Evolutionary conservation across 73 alveolate genomes (phyloP).

Genomic region (Paramecium primaurelia): DNA sequence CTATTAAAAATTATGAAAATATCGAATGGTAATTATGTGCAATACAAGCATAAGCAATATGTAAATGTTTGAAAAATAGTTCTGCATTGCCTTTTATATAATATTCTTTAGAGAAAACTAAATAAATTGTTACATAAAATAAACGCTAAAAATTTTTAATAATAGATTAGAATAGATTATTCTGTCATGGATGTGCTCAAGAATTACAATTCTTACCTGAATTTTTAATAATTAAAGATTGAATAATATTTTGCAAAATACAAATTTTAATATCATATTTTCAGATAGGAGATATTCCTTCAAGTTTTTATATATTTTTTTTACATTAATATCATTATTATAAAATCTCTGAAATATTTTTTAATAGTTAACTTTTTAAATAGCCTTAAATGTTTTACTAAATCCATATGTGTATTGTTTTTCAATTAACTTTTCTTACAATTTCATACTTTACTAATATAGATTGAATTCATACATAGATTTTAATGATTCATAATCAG

Average conservation of each 20-base stretch:
- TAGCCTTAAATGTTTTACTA: not conserved
- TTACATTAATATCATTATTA: not conserved
- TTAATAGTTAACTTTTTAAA: not conserved
- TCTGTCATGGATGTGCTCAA: not conserved
- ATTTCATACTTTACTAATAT: not conserved
- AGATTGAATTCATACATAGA: conserved; percentile 37
- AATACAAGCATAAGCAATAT: not conserved
- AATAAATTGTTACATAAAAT: not conserved
- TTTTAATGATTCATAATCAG: not conserved
- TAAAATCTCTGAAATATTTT: not conserved
- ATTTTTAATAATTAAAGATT: not conserved
- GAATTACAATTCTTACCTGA: not conserved
- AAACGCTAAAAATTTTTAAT: not conserved
- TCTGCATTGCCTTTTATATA: not conserved
- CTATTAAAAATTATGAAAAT: not conserved
- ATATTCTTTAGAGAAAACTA: not conserved
- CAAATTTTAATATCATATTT: not conserved
- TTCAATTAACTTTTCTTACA: not conserved
- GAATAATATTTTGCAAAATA: not conserved
- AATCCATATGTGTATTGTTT: not conserved
- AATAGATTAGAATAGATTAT: not conserved
- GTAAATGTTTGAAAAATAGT: not conserved
- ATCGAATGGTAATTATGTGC: not conserved
- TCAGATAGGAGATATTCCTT: not conserved
- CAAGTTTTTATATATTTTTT: not conserved